A percentile compares a stretch with the other conserved stretches of the same genome.
These are phyloP conservation scores for Reticulascus tulasneorum DNA, from an alignment of 2,329 filamentous ascomycete species.

Conservation along the genomic window DNA sequence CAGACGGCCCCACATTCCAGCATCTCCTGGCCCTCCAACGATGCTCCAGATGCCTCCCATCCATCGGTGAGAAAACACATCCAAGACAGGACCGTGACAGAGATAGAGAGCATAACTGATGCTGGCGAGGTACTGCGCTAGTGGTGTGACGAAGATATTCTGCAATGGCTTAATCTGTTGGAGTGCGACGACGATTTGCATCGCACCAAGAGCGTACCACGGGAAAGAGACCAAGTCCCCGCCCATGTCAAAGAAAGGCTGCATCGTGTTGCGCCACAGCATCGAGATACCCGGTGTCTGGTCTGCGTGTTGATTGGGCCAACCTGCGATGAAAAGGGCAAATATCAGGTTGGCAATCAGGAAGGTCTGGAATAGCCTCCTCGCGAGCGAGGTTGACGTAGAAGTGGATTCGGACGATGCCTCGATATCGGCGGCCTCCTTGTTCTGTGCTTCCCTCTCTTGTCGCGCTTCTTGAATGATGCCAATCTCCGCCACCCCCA, in stretches of 20 bases:
- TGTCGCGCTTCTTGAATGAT: constrained; percentile 25
- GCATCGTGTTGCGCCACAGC: constrained; percentile 27
- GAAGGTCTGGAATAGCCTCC: constrained; percentile 17
- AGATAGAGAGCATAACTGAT: constrained; percentile 57
- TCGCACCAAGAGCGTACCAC: constrained; percentile 32
- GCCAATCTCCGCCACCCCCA: constrained; percentile 41
- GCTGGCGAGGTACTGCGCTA: constrained; percentile 52
- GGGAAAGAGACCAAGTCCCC: constrained; percentile 27
- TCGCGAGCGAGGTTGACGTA: constrained; percentile 5
- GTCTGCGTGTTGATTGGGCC: constrained; percentile 32
- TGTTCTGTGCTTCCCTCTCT: constrained; percentile 12
- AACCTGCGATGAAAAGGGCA: constrained; percentile 32
- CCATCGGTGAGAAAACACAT: constrained; percentile 25
- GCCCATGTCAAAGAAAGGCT: constrained; percentile 27
- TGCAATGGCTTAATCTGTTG: constrained; percentile 24
- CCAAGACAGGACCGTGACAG: constrained; percentile 49
- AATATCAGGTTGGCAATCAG: constrained; percentile 21
- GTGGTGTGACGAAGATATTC: constrained; percentile 37
- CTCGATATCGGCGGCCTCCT: constrained; percentile 9
- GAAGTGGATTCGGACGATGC: constrained; percentile 4
- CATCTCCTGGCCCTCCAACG: constrained; percentile 26
- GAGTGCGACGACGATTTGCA: constrained; percentile 23
- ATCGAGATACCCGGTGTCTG: constrained; percentile 27
- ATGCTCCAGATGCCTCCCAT: constrained; percentile 16
- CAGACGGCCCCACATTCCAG: constrained; percentile 26